These are phyloP conservation scores for Comarum palustre DNA, from an alignment of 306 rosid species.

Conservation along the genomic window DNA sequence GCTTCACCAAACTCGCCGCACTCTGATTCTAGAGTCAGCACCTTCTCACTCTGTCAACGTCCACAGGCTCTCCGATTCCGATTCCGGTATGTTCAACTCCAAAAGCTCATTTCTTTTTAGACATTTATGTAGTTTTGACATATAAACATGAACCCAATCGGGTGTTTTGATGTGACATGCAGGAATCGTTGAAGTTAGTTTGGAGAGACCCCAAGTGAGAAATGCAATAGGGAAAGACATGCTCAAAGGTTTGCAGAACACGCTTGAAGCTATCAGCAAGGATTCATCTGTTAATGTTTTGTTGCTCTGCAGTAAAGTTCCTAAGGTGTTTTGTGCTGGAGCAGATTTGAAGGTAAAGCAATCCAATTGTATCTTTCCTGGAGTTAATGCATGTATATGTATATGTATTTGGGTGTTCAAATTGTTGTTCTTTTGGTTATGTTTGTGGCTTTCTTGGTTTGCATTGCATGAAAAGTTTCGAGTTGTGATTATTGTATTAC, in stretches of 20 bases:
- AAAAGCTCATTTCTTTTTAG: background rate
- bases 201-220: conserved; percentile 64
- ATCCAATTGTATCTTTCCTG: background rate
- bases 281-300: conserved; percentile 59
- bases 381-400: background rate
- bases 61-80: conserved; percentile 48
- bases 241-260: conserved; percentile 49
- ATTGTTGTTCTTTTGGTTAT: background rate
- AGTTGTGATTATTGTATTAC: background rate
- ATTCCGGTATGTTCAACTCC: conserved; percentile 51
- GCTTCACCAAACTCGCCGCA: conserved; percentile 40
- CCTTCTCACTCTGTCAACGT: conserved; percentile 55
- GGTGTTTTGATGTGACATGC: conserved; percentile 12
- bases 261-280: conserved; percentile 50
- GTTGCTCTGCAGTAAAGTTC: conserved; percentile 67
- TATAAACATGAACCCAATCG: background rate
- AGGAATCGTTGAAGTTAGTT: conserved; percentile 71
- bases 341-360: conserved; percentile 54
- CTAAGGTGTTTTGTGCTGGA: conserved; percentile 66
- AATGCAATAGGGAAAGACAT: conserved; percentile 84
- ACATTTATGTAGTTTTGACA: background rate
- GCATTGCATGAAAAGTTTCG: background rate
- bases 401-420: background rate
- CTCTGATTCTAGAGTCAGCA: conserved; percentile 54
- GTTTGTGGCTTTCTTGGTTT: background rate